These are phyloP conservation scores for Scutellaria barbata DNA, from an alignment of 257 asterid genomes.

Conservation along the genomic window DNA sequence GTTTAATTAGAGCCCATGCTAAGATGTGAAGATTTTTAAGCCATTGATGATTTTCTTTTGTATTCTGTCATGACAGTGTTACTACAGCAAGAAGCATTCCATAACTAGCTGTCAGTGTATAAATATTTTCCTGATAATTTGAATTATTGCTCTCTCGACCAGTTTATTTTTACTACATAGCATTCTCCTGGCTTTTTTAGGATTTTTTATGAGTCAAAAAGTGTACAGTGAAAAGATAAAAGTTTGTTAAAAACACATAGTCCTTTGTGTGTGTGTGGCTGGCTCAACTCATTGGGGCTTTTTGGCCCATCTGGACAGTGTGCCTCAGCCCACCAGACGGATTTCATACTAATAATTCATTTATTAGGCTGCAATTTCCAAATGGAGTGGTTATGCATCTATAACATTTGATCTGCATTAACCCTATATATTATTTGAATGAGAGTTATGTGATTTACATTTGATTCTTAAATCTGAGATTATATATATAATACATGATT, in stretches of 20 bases:
- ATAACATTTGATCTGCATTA: too few relatives aligned
- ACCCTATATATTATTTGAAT: too few relatives aligned
- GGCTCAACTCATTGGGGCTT: too few relatives aligned
- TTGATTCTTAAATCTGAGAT: background rate
- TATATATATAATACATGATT: background rate
- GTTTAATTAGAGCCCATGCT: background rate
- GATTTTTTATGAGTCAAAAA: too few relatives aligned
- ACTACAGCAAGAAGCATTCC: background rate
- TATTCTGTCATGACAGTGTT: background rate
- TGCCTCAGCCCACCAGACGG: background rate
- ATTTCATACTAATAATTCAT: too few relatives aligned
- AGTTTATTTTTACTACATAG: background rate
- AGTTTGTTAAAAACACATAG: too few relatives aligned
- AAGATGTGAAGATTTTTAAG: background rate
- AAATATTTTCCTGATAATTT: background rate
- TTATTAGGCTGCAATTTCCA: too few relatives aligned
- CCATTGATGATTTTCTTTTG: background rate
- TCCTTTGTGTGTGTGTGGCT: too few relatives aligned
- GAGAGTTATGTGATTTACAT: too few relatives aligned
- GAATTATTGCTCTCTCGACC: background rate
- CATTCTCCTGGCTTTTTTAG: too few relatives aligned
- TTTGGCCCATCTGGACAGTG: background rate
- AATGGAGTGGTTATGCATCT: too few relatives aligned
- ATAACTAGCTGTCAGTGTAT: background rate
- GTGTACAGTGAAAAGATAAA: too few relatives aligned